Base-by-base conservation (phyloP, 257 asterid genomes). In the Fraxinus quadrangulata region DNA sequence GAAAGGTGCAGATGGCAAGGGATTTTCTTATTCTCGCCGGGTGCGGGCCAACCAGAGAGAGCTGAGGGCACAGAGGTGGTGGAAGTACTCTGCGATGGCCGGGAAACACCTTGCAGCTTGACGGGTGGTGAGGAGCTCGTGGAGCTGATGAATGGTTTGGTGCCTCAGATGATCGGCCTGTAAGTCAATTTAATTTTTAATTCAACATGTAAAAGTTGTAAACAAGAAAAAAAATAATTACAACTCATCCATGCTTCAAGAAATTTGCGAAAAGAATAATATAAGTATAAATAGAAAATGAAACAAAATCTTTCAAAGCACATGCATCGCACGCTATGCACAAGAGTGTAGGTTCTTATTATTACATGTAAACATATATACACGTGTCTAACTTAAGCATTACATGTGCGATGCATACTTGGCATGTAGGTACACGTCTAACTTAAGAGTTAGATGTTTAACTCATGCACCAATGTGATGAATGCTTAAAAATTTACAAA, bases 31-130 rank as follows among this genome's bases (percentile, higher is more conserved):
- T 39, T 90, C 89, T 16, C 76, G 96, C 36, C 88, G 91, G 9
- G 93, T 90, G 31, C 94, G 96, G 0, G 92, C 83, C 78, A 85
- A 49, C 98, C 97, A 92, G 30, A 90, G 92, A 24, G 96, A 81
- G 87, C 97, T 94, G 84, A 94, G 97, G 65, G 97, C 84, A 4
- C 97, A 96, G 59, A 92, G 97, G 79, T 97, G 97, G 73, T 89
- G 93, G 76, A 89, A 90, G 78, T 90, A 90, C 77, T 94, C 98
- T 2, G 88, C 90, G 0, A 94, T 88, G 3, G 94, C 92, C 69
- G 92, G 78, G 67, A 92, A 87, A 71, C 98, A 90, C 81, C 93
- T 75, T 0, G 93, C 97, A 11, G 91, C 84, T 51, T 94, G 98
- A 30, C 86, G 89, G 73, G 88, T 84, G 0, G 94, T 92, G 70